Evolutionary conservation across 75 land plant species (phyloP).

Genomic region (Picea glauca): DNA sequence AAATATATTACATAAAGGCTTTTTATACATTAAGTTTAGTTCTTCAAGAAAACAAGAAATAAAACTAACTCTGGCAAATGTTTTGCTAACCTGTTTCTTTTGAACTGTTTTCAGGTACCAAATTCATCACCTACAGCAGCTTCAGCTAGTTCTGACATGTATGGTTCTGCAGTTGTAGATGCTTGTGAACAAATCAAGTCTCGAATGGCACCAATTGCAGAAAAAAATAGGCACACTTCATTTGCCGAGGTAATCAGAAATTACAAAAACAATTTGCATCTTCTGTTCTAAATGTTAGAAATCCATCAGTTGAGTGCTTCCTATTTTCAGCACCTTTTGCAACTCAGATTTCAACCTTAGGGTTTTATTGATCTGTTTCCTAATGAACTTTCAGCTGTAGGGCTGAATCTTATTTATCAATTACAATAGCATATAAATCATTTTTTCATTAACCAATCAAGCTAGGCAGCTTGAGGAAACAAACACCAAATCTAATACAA

Average conservation of each 20-base stretch:
- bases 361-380: no score
- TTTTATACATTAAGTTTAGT: background rate
- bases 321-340: no score
- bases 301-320: no score
- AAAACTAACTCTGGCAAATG: background rate
- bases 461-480: no score
- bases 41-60: background rate
- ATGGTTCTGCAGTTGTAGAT: slow-evolving; percentile 93
- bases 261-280: background rate
- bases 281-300: no score
- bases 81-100: background rate
- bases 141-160: slow-evolving; percentile 97
- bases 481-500: no score
- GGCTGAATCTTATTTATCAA: no score
- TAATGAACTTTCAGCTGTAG: no score
- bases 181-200: slow-evolving; percentile 96
- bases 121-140: slow-evolving; percentile 98
- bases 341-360: no score
- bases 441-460: no score
- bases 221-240: slow-evolving; percentile 24
- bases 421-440: no score
- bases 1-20: background rate
- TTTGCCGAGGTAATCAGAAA: slow-evolving; percentile 69
- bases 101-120: slow-evolving; percentile 58
- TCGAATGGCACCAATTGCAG: slow-evolving; percentile 80